These are phyloP conservation scores for Vanrija sp. DNA, from an alignment of 1,284 basidiomycete species.

Conservation along the genomic window DNA sequence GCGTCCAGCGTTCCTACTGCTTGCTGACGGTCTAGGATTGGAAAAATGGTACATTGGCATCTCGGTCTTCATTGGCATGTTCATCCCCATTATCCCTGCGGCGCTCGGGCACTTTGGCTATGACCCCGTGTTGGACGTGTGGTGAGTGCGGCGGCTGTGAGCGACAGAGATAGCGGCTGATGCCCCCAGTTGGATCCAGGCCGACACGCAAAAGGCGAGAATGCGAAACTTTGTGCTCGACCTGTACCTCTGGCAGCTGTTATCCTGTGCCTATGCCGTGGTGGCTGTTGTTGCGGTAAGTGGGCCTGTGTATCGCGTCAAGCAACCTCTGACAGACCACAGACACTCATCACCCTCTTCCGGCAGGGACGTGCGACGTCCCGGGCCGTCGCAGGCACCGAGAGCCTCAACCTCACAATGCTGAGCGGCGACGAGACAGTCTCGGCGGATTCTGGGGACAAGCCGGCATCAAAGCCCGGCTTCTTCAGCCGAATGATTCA, in stretches of 20 bases:
- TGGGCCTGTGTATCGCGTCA: not conserved
- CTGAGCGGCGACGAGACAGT: constrained; percentile 1
- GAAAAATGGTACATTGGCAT: constrained; percentile 15
- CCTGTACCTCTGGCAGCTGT: constrained; percentile 2
- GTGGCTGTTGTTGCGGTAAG: constrained; percentile 15
- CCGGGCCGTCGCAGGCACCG: constrained; percentile 8
- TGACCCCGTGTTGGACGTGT: constrained; percentile 16
- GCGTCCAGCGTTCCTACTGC: not conserved
- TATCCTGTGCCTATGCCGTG: not conserved
- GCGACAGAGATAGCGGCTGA: too few species aligned
- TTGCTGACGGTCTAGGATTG: not conserved
- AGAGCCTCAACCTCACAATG: constrained; percentile 4
- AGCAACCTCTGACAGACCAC: not conserved
- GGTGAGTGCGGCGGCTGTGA: constrained; percentile 2
- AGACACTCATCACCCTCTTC: constrained; percentile 17
- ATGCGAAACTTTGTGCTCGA: constrained; percentile 21
- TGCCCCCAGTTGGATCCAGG: constrained; percentile 7
- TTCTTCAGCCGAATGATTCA: not conserved
- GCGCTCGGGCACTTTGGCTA: constrained; percentile 22
- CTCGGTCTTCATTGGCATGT: constrained; percentile 21
- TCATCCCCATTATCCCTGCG: constrained; percentile 20
- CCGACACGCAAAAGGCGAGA: constrained; percentile 2
- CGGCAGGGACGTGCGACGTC: constrained; percentile 19
- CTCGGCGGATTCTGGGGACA: not conserved
- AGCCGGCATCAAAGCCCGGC: not conserved